Evolutionary conservation across 2,329 filamentous ascomycete genomes (phyloP).

Genomic region (Sporothrix brasiliensis): DNA sequence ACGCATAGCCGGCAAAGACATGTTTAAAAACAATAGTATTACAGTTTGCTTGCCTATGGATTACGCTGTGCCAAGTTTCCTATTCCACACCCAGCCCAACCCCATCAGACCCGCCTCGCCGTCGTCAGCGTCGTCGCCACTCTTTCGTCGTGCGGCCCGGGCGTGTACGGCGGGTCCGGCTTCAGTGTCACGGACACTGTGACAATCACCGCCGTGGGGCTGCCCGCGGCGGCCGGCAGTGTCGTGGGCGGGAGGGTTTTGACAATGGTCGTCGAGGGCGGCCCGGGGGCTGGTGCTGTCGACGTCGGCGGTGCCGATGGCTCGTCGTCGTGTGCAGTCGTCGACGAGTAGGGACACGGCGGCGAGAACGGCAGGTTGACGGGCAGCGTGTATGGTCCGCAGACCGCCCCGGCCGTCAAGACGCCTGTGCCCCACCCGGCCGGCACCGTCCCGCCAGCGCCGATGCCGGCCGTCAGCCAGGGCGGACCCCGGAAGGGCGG

Average conservation of each 20-base stretch:
- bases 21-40: too few species aligned
- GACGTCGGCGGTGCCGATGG: neutral
- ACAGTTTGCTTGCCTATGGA: too few species aligned
- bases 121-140: neutral
- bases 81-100: too few species aligned
- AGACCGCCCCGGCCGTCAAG: constrained; percentile 26
- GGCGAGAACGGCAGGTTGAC: constrained; percentile 28
- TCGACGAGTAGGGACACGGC: constrained; percentile 17
- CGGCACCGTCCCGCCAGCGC: neutral
- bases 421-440: constrained; percentile 9
- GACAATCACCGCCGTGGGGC: neutral
- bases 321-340: neutral
- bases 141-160: neutral
- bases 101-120: neutral
- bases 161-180: constrained; percentile 21
- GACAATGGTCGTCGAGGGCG: neutral
- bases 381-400: constrained; percentile 26
- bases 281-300: neutral
- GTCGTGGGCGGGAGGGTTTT: constrained; percentile 6
- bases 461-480: constrained; percentile 5
- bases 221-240: neutral
- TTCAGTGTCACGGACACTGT: constrained; percentile 5
- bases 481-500: neutral
- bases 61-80: too few species aligned
- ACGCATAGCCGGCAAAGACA: too few species aligned